Evolutionary conservation across 2,329 filamentous ascomycete species (phyloP).

Genomic region (Fusarium austroafricanum): DNA sequence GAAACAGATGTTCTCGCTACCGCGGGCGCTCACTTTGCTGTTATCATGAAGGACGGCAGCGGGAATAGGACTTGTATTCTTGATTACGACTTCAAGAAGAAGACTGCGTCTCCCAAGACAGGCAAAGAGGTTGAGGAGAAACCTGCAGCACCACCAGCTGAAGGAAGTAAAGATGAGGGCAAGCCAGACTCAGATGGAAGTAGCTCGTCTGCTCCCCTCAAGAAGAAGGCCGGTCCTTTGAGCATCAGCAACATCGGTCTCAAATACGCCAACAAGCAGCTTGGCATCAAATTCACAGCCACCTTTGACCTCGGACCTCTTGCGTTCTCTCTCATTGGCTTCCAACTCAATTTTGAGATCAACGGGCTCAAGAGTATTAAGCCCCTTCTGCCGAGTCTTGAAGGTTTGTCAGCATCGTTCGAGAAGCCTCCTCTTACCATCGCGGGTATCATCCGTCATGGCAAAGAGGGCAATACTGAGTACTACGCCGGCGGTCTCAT

Average conservation of each 20-base stretch:
- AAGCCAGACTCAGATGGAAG: neutral
- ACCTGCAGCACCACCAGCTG: neutral
- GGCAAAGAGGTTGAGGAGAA: neutral
- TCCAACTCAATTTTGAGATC: constrained; percentile 32
- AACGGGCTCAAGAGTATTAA: neutral
- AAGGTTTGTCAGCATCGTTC: neutral
- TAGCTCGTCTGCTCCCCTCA: constrained; percentile 37
- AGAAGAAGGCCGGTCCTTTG: constrained; percentile 49
- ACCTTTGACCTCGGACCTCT: constrained; percentile 53
- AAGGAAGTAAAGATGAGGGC: neutral
- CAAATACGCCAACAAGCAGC: constrained; percentile 47
- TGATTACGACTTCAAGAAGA: constrained; percentile 45
- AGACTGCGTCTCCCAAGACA: neutral
- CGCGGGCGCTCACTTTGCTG: constrained; percentile 44
- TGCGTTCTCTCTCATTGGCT: constrained; percentile 50
- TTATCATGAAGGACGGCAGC: constrained; percentile 32
- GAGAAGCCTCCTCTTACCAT: constrained; percentile 1
- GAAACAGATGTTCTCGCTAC: constrained; percentile 32
- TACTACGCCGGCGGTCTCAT: constrained; percentile 2
- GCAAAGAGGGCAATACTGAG: neutral
- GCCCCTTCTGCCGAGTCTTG: neutral
- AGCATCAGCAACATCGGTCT: constrained; percentile 52
- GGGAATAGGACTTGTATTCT: constrained; percentile 31
- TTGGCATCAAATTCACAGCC: constrained; percentile 51
- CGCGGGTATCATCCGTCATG: neutral